A percentile compares a stretch with the other conserved stretches of the same genome.
Conservation (phyloP, 208 protist species). For the Wallacemonas sp. region DNA sequence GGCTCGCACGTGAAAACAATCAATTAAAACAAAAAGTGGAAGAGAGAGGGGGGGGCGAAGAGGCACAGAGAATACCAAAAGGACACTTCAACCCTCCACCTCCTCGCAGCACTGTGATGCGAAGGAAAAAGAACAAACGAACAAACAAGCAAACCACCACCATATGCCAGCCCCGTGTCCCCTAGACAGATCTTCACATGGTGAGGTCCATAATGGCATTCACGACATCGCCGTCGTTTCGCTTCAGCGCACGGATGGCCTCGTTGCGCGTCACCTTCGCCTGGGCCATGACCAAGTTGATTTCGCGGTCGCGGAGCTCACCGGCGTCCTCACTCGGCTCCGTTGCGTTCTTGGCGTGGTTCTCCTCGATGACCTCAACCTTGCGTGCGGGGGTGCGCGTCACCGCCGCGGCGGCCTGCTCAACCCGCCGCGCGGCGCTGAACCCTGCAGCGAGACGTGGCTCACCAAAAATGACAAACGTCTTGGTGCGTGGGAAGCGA, state of each 20-base stretch:
- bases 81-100: too few species aligned
- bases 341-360: constrained; percentile 40
- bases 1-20: too few species aligned
- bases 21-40: too few species aligned
- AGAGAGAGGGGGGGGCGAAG: too few species aligned
- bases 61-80: too few species aligned
- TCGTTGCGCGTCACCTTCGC: constrained; percentile 63
- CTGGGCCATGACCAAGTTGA: constrained; percentile 81
- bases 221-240: constrained; percentile 86
- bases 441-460: constrained; percentile 88
- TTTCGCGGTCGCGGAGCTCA: constrained; percentile 76
- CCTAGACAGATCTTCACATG: constrained; percentile 31
- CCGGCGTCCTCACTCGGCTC: constrained; percentile 29
- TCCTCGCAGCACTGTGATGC: too few species aligned
- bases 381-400: constrained; percentile 20
- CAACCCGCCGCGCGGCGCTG: constrained; percentile 55
- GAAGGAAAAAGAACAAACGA: too few species aligned
- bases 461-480: constrained; percentile 98
- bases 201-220: constrained; percentile 89
- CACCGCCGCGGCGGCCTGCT: constrained; percentile 51
- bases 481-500: constrained; percentile 94
- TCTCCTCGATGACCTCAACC: constrained; percentile 15
- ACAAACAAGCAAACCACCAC: too few species aligned
- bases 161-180: too few species aligned
- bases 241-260: constrained; percentile 79